These are phyloP conservation scores for Trametes gibbosa DNA, from an alignment of 768 basidiomycete genomes.

Conservation along the genomic window DNA sequence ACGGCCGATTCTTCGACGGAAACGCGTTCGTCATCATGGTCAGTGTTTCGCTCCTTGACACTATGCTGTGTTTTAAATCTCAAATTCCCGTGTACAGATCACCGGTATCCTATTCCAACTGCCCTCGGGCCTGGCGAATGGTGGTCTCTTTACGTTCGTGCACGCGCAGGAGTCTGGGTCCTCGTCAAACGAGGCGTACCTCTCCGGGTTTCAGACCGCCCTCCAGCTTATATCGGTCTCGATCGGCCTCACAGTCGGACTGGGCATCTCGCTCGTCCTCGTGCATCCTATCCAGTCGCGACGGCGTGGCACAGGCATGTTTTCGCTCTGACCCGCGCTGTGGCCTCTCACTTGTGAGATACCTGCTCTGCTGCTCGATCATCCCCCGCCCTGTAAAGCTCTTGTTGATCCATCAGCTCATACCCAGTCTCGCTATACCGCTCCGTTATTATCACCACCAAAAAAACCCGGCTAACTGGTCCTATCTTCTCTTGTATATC, in stretches of 20 bases:
- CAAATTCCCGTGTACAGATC: conserved; percentile 35
- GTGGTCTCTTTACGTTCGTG: conserved; percentile 74
- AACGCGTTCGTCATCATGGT: conserved; percentile 85
- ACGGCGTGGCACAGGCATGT: conserved; percentile 56
- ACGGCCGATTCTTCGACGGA: conserved; percentile 68
- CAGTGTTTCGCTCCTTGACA: conserved; percentile 17
- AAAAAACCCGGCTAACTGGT: no score
- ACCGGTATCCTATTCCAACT: conserved; percentile 85
- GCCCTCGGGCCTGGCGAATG: conserved; percentile 76
- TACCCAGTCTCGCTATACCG: not conserved
- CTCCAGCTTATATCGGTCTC: conserved; percentile 75
- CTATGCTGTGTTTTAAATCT: not conserved
- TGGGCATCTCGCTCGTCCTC: conserved; percentile 66
- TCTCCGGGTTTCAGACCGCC: conserved; percentile 72
- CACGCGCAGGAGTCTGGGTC: conserved; percentile 51
- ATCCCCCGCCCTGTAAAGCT: not conserved
- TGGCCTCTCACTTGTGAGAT: not conserved
- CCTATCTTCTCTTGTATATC: not conserved
- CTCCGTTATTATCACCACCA: no score
- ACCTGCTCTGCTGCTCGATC: not conserved
- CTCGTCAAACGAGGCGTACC: conserved; percentile 46
- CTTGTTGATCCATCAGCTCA: no score
- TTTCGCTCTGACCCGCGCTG: conserved; percentile 32
- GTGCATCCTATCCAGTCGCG: conserved; percentile 64
- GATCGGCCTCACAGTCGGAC: conserved; percentile 76